Base-by-base conservation (phyloP, 2,329 filamentous ascomycete species). In the Pyrenophora tritici-repentis region DNA sequence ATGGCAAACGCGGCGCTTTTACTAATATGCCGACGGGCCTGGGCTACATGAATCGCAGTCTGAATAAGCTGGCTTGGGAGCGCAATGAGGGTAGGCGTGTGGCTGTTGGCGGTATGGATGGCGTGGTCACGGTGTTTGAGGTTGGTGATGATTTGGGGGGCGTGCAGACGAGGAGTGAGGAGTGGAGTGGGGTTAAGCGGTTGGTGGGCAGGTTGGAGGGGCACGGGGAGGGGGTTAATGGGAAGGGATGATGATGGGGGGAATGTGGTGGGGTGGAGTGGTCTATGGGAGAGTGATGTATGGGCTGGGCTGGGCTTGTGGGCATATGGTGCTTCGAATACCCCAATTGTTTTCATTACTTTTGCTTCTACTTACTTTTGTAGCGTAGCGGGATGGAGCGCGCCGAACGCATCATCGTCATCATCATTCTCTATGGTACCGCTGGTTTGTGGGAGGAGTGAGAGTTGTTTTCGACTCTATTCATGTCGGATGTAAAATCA, bases 11-110 rank as follows among this genome's bases (percentile, higher is more conserved):
- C 8, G 67, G 70, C 20, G 68, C 66, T 12, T 70, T 72, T 54
- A 63, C 64, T 3, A 61, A 59, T 9, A 63, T 71, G 75, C 75
- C 73, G 50, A 57, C 70, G 60, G 65, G 76, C 50, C 57, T 74
- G 62, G 83, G 85, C 22, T 85, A 90, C 72, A 81, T 93, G 64
- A 89, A 87, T 50, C 88, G 90, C 76, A 96, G 91, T 71, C 76
- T 99, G 66, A 99, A 99, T 75, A 96, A 94, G 77, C 79, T 97
- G 36, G 88, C 91, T 0, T 99, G 94, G 94, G 94, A 99, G 76
- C 86, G 86, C 65, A 87, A 85, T 37, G 92, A 97, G 70, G 95
- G 94, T 41, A 89, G 88, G 74, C 83, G 90, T 43, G 78, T 97
- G 42, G 94, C 93, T 1, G 91, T 91, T 0, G 95, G 94, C 37